Conservation (phyloP, 1,284 basidiomycete genomes). For the Rhodotorula sp. region DNA sequence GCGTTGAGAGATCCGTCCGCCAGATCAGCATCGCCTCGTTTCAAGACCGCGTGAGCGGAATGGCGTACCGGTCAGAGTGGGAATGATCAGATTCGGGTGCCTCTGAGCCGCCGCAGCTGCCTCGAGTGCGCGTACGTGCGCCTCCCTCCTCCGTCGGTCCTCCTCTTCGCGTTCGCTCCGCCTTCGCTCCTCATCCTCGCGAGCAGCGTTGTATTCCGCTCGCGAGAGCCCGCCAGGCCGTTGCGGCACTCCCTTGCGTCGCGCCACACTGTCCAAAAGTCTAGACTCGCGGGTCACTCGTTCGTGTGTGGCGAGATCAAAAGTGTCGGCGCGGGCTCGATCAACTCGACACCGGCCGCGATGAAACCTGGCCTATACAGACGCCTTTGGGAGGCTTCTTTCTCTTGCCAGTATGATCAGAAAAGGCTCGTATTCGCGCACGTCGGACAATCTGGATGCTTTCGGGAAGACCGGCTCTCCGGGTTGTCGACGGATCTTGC, state of each 20-base stretch:
- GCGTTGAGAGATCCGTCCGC: not conserved
- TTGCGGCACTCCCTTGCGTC: slow-evolving; percentile 21
- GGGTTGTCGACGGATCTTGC: too few relatives aligned
- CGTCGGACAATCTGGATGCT: too few relatives aligned
- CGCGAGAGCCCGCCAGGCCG: slow-evolving; percentile 7
- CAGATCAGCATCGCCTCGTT: not conserved
- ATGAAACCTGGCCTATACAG: too few relatives aligned
- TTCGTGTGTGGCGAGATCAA: too few relatives aligned
- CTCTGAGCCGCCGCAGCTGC: not conserved
- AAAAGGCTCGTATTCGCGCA: too few relatives aligned
- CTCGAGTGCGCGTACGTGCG: not conserved
- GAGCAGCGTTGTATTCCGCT: slow-evolving; percentile 1
- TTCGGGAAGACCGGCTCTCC: too few relatives aligned
- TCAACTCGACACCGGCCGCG: too few relatives aligned
- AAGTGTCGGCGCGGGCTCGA: too few relatives aligned
- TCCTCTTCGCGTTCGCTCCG: not conserved
- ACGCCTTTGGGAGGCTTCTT: too few relatives aligned
- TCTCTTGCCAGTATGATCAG: too few relatives aligned
- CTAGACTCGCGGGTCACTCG: not conserved
- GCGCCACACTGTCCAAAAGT: slow-evolving; percentile 11
- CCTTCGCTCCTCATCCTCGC: not conserved
- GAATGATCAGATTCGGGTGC: not conserved
- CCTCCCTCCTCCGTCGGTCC: not conserved
- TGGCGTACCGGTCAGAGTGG: not conserved
- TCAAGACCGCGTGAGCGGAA: not conserved